Evolutionary conservation across 2,329 filamentous ascomycete genomes (phyloP).

Genomic region (Venturiaceae sp.): DNA sequence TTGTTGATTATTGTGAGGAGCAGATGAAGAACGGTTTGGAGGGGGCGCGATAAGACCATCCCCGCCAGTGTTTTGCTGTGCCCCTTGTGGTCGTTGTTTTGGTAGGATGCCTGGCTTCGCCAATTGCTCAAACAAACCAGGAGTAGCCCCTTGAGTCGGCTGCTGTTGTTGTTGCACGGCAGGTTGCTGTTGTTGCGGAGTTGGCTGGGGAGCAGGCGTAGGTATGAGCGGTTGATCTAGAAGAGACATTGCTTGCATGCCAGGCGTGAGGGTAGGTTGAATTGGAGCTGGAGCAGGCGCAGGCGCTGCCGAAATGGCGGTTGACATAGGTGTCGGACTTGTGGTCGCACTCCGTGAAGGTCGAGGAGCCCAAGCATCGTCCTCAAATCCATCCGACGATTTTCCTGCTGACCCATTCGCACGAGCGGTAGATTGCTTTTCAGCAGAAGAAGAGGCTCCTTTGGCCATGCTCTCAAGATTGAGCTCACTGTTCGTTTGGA

Average conservation of each 20-base stretch:
- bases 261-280: slow-evolving; percentile 52
- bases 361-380: slow-evolving; percentile 96
- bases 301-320: slow-evolving; percentile 26
- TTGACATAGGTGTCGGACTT: slow-evolving; percentile 27
- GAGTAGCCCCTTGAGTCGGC: slow-evolving; percentile 15
- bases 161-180: slow-evolving; percentile 26
- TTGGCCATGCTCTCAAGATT: slow-evolving; percentile 77
- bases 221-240: slow-evolving; percentile 50
- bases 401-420: slow-evolving; percentile 36
- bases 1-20: slow-evolving; percentile 68
- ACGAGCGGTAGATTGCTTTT: slow-evolving; percentile 40
- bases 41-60: slow-evolving; percentile 65
- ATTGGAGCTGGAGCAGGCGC: slow-evolving; percentile 28
- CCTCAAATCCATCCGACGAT: slow-evolving; percentile 64
- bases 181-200: slow-evolving; percentile 38
- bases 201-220: slow-evolving; percentile 30
- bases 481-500: slow-evolving; percentile 76
- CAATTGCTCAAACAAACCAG: slow-evolving; percentile 15
- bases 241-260: slow-evolving; percentile 60
- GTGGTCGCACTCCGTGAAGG: slow-evolving; percentile 21
- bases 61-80: slow-evolving; percentile 41
- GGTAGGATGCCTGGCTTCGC: slow-evolving; percentile 29
- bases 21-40: slow-evolving; percentile 73
- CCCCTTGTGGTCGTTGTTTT: slow-evolving; percentile 62
- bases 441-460: slow-evolving; percentile 30